Conservation (phyloP, 1,284 basidiomycete genomes). For the Cerioporus squamosus region DNA sequence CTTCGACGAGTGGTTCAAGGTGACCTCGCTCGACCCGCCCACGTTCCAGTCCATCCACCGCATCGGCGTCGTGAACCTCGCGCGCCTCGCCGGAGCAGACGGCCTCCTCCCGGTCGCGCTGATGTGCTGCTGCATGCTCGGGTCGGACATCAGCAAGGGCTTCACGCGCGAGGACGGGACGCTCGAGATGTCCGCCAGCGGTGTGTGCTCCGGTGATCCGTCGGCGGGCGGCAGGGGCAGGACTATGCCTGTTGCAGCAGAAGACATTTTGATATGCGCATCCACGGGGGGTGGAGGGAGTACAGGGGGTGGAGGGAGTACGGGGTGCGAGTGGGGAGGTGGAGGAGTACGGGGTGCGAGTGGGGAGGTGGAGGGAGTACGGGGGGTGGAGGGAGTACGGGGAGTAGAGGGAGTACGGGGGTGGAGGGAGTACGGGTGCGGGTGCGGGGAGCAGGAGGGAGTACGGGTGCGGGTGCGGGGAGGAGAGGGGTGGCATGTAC, state of each 20-base stretch:
- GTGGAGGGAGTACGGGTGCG: too few species aligned
- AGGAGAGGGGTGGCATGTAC: too few species aligned
- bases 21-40: conserved; percentile 5
- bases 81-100: conserved; percentile 8
- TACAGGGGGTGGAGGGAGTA: conserved; percentile 21
- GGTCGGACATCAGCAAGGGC: conserved; percentile 2
- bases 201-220: conserved; percentile 22
- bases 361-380: too few species aligned
- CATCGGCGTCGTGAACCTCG: conserved; percentile 17
- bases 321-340: too few species aligned
- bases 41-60: conserved; percentile 7
- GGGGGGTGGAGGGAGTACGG: too few species aligned
- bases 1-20: conserved; percentile 10
- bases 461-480: too few species aligned
- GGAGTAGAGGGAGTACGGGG: too few species aligned
- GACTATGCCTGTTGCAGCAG: too few species aligned
- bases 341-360: too few species aligned
- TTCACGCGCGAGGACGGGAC: conserved; percentile 15
- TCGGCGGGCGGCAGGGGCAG: conserved; percentile 21
- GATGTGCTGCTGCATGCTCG: conserved; percentile 15
- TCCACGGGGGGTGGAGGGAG: too few species aligned
- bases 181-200: conserved; percentile 4
- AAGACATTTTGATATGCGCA: too few species aligned
- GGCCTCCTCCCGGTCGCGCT: conserved; percentile 16
- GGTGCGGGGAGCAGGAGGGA: too few species aligned